phyloP scores from a whole-genome alignment of 345 rosid species.

The Noccaea caerulescens region DNA sequence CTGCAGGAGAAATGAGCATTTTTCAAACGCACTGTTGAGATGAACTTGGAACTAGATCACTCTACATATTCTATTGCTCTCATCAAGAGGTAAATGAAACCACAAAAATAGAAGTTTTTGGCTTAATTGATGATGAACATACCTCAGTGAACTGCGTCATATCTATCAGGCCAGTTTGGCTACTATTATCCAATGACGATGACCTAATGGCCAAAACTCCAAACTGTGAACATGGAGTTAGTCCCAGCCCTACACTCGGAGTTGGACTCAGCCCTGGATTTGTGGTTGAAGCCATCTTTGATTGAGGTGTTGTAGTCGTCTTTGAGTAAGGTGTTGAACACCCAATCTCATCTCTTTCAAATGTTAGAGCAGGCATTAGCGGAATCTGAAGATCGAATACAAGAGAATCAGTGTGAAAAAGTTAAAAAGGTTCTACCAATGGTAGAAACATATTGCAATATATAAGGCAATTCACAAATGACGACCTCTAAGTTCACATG shows the following conservation, averaged over 20 bases:
- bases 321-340: slow-evolving; percentile 25
- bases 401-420: slow-evolving; percentile 3
- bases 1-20: slow-evolving; percentile 40
- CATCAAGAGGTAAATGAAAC: background rate
- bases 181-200: background rate
- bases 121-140: slow-evolving; percentile 10
- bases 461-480: slow-evolving; percentile 3
- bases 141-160: slow-evolving; percentile 30
- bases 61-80: background rate
- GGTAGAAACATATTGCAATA: slow-evolving; percentile 5
- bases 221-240: slow-evolving; percentile 37
- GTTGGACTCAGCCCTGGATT: background rate
- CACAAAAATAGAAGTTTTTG: background rate
- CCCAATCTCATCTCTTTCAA: slow-evolving; percentile 33
- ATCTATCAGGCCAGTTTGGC: slow-evolving; percentile 26
- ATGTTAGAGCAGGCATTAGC: slow-evolving; percentile 11
- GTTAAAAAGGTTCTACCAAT: background rate
- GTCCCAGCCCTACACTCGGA: slow-evolving; percentile 8
- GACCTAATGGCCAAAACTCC: slow-evolving; percentile 17
- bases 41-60: background rate
- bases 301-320: slow-evolving; percentile 21
- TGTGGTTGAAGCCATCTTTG: slow-evolving; percentile 21
- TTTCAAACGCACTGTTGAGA: background rate
- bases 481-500: slow-evolving; percentile 42
- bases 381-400: slow-evolving; percentile 15